Base-by-base conservation (phyloP, 2,329 filamentous ascomycete species). In the Alternaria sp. region DNA sequence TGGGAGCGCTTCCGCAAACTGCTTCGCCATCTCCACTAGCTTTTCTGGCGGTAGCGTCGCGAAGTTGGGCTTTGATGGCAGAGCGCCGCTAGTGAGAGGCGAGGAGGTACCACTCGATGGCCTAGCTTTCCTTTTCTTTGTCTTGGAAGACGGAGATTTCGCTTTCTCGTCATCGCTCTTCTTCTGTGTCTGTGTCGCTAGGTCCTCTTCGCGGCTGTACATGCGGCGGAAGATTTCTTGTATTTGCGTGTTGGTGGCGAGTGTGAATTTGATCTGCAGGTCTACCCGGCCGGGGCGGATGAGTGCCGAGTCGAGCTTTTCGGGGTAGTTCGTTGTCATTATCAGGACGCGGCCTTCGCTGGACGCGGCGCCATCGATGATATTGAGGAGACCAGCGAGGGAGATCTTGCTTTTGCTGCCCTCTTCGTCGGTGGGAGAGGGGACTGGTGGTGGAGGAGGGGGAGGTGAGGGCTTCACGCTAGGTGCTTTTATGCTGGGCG, bases 291-390 rank as follows among this genome's bases (percentile, higher is more conserved):
- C 88, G 0, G 88, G 87, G 0, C 88, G 87, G 65, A 89, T 88
- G 17, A 90, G 82, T 0, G 88, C 88, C 65, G 85, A 85, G 30
- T 77, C 74, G 3, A 77, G 65, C 2, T 57, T 59, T n/a, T 75
- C 67, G 3, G 67, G 66, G 11, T 53, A 64, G 57, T 77, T 77
- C 1, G 70, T 71, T 1, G 74, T 77, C 73, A 76, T 77, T 40
- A 77, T 66, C 3, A 77, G 54, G 9, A 77, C 63, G 6, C 62
- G 55, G 6, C 62, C 92, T 80, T 95, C 92, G 70, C 92, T 91
- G 4, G 89, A 91, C 1, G 90, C 91, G 1, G 93, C 91, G 58
- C 93, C 91, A 72, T 96, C 92, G 44, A 96, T 93, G 61, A 91
- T 90, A 78, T 96, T 96, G 55, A 96, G 85, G 1, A 96, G 85